phyloP scores from a whole-genome alignment of 352 stramenopile genomes.

The Globisporangium orthogonon region DNA sequence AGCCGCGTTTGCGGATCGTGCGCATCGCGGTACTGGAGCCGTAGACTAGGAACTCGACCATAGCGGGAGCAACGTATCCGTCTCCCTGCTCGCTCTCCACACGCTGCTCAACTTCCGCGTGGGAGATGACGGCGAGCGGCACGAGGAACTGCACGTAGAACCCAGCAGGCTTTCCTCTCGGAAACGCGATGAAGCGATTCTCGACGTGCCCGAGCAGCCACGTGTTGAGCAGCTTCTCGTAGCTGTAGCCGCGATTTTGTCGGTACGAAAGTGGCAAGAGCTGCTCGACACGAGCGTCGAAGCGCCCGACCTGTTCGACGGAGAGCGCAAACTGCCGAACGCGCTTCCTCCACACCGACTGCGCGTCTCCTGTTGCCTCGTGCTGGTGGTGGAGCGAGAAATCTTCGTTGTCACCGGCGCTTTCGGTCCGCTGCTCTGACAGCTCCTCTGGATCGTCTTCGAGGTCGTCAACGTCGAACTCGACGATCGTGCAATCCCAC shows the following conservation, averaged over 20 bases:
- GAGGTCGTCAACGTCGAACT: slow-evolving; percentile 51
- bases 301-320: slow-evolving; percentile 14
- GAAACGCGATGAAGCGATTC: slow-evolving; percentile 41
- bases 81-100: slow-evolving; percentile 7
- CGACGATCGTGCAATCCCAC: slow-evolving; percentile 33
- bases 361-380: background rate
- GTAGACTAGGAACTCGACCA: slow-evolving; percentile 46
- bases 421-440: slow-evolving; percentile 24
- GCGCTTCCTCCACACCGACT: slow-evolving; percentile 11
- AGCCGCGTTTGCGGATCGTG: slow-evolving; percentile 23
- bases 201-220: slow-evolving; percentile 35
- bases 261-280: slow-evolving; percentile 7
- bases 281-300: slow-evolving; percentile 12
- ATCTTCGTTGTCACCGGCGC: slow-evolving; percentile 23
- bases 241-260: slow-evolving; percentile 7
- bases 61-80: background rate
- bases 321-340: slow-evolving; percentile 12
- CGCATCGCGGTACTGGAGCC: slow-evolving; percentile 25
- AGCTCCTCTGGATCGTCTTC: slow-evolving; percentile 16
- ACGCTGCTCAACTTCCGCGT: slow-evolving; percentile 9
- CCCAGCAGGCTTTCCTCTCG: slow-evolving; percentile 34
- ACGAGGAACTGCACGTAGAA: slow-evolving; percentile 64
- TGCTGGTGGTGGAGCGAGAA: background rate
- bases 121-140: slow-evolving; percentile 9
- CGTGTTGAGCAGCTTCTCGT: slow-evolving; percentile 19